Conservation (phyloP, 371 early-diverging fungal species). For the Mortierella sp. region DNA sequence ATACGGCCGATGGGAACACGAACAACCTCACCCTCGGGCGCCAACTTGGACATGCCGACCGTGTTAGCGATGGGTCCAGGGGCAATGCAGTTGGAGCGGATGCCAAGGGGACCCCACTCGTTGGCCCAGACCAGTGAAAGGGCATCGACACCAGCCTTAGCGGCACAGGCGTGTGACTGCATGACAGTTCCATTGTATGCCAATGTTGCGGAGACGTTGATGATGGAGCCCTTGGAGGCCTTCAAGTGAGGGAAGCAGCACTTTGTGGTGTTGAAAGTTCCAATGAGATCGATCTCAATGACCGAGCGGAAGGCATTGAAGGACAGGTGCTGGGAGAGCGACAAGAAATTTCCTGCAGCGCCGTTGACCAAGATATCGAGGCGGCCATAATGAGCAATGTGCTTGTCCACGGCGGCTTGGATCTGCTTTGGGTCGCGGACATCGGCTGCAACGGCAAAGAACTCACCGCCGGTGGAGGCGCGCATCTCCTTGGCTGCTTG, state of each 20-base stretch:
- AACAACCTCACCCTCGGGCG: constrained; percentile 22
- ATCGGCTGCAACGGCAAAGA: constrained; percentile 65
- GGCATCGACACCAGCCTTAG: constrained; percentile 67
- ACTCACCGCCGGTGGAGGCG: constrained; percentile 61
- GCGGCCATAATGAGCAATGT: constrained; percentile 74
- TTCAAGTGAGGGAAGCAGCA: constrained; percentile 79
- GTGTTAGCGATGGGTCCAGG: constrained; percentile 73
- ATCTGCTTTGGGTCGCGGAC: constrained; percentile 74
- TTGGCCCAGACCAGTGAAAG: constrained; percentile 58
- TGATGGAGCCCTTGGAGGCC: constrained; percentile 68
- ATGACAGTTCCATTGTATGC: constrained; percentile 40
- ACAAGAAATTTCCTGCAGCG: constrained; percentile 86
- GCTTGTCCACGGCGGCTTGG: constrained; percentile 69
- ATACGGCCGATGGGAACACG: constrained; percentile 47
- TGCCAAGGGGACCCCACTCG: constrained; percentile 71
- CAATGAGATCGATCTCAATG: constrained; percentile 69
- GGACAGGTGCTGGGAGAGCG: constrained; percentile 72
- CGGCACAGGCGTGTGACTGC: constrained; percentile 63
- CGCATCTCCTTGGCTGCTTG: constrained; percentile 76
- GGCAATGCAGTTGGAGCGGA: constrained; percentile 68
- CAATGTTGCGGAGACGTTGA: constrained; percentile 50
- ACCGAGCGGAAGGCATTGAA: constrained; percentile 82
- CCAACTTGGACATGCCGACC: constrained; percentile 59
- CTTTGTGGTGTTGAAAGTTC: constrained; percentile 85
- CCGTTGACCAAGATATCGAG: constrained; percentile 72